phyloP scores from a whole-genome alignment of 2,329 filamentous ascomycete genomes.

The Lithohypha guttulata region DNA sequence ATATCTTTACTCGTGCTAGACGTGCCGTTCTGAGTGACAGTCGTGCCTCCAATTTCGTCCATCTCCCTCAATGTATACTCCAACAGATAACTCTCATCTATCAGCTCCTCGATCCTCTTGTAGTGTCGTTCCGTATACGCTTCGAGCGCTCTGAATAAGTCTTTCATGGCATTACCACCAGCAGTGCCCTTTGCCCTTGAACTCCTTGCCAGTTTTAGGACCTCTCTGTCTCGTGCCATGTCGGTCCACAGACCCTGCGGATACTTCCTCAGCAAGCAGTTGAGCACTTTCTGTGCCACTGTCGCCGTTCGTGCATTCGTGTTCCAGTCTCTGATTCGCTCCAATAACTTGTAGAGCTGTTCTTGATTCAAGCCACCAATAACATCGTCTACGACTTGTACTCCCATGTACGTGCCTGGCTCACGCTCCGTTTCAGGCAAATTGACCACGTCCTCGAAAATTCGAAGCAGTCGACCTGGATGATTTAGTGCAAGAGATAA shows the following conservation, averaged over 20 bases:
- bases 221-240: conserved; percentile 39
- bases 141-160: conserved; percentile 75
- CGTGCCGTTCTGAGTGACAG: conserved; percentile 15
- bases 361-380: conserved; percentile 68
- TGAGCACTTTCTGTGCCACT: conserved; percentile 76
- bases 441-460: conserved; percentile 71
- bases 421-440: conserved; percentile 26
- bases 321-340: conserved; percentile 89
- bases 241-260: conserved; percentile 66
- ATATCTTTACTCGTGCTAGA: conserved; percentile 4
- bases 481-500: conserved; percentile 90
- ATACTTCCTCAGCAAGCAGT: conserved; percentile 68
- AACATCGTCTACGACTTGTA: conserved; percentile 63
- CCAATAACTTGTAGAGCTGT: conserved; percentile 72
- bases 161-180: conserved; percentile 48
- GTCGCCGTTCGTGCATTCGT: conserved; percentile 80
- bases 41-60: conserved; percentile 54
- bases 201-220: conserved; percentile 4
- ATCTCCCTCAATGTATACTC: conserved; percentile 91
- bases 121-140: conserved; percentile 93
- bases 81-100: conserved; percentile 88
- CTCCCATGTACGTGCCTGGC: conserved; percentile 34
- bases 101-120: conserved; percentile 73
- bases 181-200: not conserved
- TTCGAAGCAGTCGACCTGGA: conserved; percentile 68